Percentiles rank a stretch among this genome's conserved stretches.
These are phyloP conservation scores for Sugiyamaella chiloensis DNA, from an alignment of 805 yeast genomes.

Conservation along the genomic window DNA sequence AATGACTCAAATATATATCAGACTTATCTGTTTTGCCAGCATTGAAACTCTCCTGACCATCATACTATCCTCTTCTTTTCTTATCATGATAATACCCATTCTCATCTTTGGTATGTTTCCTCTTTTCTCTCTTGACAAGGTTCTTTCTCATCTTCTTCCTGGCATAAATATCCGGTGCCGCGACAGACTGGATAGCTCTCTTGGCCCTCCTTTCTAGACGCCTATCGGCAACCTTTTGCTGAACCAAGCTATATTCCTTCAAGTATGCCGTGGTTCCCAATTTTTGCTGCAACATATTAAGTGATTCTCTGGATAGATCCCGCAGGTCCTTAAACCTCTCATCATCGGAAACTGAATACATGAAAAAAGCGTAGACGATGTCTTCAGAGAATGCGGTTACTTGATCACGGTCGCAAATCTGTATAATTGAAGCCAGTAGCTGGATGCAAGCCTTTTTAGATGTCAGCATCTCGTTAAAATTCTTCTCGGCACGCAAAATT, in stretches of 20 bases:
- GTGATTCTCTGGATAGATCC: constrained; percentile 58
- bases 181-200: constrained; percentile 70
- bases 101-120: constrained; percentile 70
- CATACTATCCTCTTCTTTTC: constrained; percentile 15
- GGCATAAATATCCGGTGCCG: constrained; percentile 81
- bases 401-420: constrained; percentile 45
- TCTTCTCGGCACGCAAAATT: constrained; percentile 63
- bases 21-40: too few species aligned
- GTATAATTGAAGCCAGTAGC: constrained; percentile 60
- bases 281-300: constrained; percentile 61
- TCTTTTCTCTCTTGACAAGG: constrained; percentile 68
- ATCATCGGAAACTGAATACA: constrained; percentile 23
- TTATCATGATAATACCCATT: constrained; percentile 71
- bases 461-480: constrained; percentile 47
- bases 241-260: constrained; percentile 58
- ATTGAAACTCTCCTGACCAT: too few species aligned
- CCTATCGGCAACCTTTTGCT: constrained; percentile 53
- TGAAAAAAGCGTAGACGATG: constrained; percentile 53
- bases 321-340: constrained; percentile 41
- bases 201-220: constrained; percentile 74
- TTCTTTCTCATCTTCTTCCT: constrained; percentile 74
- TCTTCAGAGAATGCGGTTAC: constrained; percentile 45
- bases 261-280: constrained; percentile 72
- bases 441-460: constrained; percentile 71
- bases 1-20: too few species aligned